These are phyloP conservation scores for Wickerhamiella brachini DNA, from an alignment of 805 yeast genomes.

Conservation along the genomic window DNA sequence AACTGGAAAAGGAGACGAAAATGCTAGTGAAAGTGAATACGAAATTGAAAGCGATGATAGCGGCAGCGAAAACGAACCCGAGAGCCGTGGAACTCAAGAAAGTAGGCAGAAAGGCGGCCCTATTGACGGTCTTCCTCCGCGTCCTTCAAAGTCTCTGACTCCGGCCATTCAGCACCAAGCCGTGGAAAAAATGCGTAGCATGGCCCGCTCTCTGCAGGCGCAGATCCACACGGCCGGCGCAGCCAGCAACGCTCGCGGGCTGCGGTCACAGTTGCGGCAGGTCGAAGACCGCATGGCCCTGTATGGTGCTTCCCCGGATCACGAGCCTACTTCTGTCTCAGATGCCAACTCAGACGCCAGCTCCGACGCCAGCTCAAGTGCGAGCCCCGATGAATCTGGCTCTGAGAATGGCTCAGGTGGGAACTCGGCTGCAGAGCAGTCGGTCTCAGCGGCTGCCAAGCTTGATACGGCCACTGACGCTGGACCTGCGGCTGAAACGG, in stretches of 20 bases:
- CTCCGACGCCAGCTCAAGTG: too few species aligned
- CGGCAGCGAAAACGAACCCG: too few species aligned
- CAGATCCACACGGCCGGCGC: not conserved
- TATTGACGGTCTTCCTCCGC: not conserved
- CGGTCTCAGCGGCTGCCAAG: not conserved
- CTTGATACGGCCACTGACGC: not conserved
- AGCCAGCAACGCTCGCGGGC: not conserved
- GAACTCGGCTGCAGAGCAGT: too few species aligned
- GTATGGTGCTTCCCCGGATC: not conserved
- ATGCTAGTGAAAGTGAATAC: too few species aligned
- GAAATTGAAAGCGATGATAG: too few species aligned
- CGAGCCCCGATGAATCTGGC: too few species aligned
- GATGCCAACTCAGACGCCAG: not conserved
- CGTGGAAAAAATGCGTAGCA: not conserved
- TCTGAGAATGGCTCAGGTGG: not conserved
- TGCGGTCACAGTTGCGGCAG: not conserved
- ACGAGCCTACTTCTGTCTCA: not conserved
- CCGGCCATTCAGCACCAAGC: not conserved
- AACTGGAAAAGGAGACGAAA: too few species aligned
- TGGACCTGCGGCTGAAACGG: too few species aligned
- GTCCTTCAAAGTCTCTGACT: not conserved
- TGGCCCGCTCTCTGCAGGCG: not conserved
- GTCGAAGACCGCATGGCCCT: not conserved
- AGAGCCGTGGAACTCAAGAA: not conserved
- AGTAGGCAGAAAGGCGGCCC: too few species aligned